Conservation (phyloP, 768 basidiomycete species). For the Cystoderma amianthinum region DNA sequence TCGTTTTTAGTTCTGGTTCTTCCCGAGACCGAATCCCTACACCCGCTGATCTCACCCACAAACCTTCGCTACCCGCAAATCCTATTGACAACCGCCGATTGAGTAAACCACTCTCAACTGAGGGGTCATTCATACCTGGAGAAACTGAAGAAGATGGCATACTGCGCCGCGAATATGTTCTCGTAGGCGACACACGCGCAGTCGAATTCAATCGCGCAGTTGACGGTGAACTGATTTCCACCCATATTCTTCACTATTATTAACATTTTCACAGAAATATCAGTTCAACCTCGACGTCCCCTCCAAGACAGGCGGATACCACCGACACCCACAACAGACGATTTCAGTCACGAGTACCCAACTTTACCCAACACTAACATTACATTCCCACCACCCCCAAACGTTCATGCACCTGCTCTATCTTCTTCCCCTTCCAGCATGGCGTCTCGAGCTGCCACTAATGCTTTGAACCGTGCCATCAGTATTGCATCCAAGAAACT, state of each 20-base stretch:
- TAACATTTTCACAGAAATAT: slow-evolving; percentile 47
- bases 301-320: slow-evolving; percentile 48
- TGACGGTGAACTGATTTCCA: slow-evolving; percentile 84
- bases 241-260: not conserved
- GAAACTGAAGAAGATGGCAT: slow-evolving; percentile 81
- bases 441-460: slow-evolving; percentile 58
- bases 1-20: slow-evolving; percentile 11
- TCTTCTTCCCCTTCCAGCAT: slow-evolving; percentile 60
- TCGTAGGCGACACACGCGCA: slow-evolving; percentile 84
- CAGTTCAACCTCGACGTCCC: slow-evolving; percentile 48
- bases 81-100: slow-evolving; percentile 10
- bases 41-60: slow-evolving; percentile 14
- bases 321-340: slow-evolving; percentile 44
- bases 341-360: slow-evolving; percentile 30
- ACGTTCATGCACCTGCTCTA: slow-evolving; percentile 43
- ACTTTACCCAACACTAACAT: slow-evolving; percentile 22
- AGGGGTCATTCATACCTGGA: slow-evolving; percentile 69
- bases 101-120: slow-evolving; percentile 36
- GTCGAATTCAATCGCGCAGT: slow-evolving; percentile 90
- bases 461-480: slow-evolving; percentile 74
- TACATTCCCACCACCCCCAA: slow-evolving; percentile 68
- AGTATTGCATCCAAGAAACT: slow-evolving; percentile 77
- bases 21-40: slow-evolving; percentile 14
- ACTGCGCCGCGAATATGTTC: slow-evolving; percentile 83
- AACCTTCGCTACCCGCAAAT: slow-evolving; percentile 10